Base-by-base conservation (phyloP, 2,329 filamentous ascomycete species). In the Alternaria sp. region DNA sequence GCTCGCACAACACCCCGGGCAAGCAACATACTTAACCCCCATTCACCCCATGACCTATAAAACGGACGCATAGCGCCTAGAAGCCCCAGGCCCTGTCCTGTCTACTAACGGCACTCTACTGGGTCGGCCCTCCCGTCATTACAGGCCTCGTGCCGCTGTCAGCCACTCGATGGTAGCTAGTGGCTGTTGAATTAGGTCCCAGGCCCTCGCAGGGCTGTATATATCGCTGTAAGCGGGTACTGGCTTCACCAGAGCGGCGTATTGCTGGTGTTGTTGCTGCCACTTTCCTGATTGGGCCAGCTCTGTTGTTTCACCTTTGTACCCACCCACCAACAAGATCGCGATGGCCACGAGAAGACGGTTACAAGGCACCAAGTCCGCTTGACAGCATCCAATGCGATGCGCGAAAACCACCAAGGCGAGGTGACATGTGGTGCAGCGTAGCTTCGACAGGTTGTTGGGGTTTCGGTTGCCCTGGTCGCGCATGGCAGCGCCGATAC, bases 241-340 rank as follows among this genome's bases (percentile, higher is more conserved):
- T 40, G 43, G 59, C 58, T 58, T 28, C 51, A 57, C 5, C n/a
- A 40, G 17, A 40, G 46, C 43, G 25, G 30, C 26, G 25, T 6
- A 47, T n/a, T 62, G 57, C 30, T 49, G 26, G 58, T 55, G 49
- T 49, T 54, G 19, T 56, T 54, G 62, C 54, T 61, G 55, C 28
- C 46, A 61, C 59, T 62, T 69, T 62, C 64, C 57, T 66, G 44
- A 65, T 67, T 62, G 59, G 66, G 54, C 44, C 28, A 51, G 28
- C 19, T 44, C 32, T 17, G 54, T 49, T 51, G 57, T 61, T 66
- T 62, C 58, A 59, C 32, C 26, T 49, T 26, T 12, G 50, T 49
- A 59, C 12, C 57, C 56, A 52, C 36, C 28, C 54, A 25, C 61
- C 66, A 65, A 59, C 66, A 61, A 21, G 25, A 23, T 12, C 17